These are phyloP conservation scores for Solanum bukasovii DNA, from an alignment of 257 asterid species.

Conservation along the genomic window DNA sequence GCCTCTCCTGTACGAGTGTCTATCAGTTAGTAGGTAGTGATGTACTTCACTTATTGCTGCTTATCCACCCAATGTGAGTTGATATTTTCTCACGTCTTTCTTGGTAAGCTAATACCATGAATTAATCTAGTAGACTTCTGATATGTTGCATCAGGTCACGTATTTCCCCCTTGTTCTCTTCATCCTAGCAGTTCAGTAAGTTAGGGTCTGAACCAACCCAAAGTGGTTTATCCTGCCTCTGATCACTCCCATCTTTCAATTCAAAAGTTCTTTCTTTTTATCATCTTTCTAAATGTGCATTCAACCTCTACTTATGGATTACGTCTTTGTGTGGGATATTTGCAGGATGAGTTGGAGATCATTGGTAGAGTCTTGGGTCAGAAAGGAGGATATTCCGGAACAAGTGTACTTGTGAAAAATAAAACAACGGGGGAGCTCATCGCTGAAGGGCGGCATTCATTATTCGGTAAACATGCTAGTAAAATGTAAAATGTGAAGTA, in stretches of 20 bases:
- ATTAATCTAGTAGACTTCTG: not conserved
- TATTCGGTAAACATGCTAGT: conserved; percentile 55
- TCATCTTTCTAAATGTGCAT: not conserved
- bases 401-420: conserved; percentile 53
- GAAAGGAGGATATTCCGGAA: conserved; percentile 50
- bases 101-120: not conserved
- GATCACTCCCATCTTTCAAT: not conserved
- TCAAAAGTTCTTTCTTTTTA: not conserved
- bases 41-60: not conserved
- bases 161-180: not conserved
- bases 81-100: not conserved
- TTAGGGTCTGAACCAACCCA: not conserved
- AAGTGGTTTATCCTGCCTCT: not conserved
- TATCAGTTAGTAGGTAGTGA: not conserved
- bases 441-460: conserved; percentile 83
- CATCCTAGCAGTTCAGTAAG: not conserved
- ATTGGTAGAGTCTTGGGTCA: conserved; percentile 38
- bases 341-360: conserved; percentile 83
- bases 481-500: conserved; percentile 30
- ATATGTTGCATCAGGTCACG: not conserved
- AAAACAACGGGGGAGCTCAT: conserved; percentile 62
- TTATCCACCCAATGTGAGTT: not conserved
- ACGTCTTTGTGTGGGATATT: conserved; percentile 1
- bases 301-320: not conserved
- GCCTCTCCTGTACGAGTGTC: not conserved